phyloP scores from a whole-genome alignment of 257 asterid genomes.

The Anisodus acutangulus region DNA sequence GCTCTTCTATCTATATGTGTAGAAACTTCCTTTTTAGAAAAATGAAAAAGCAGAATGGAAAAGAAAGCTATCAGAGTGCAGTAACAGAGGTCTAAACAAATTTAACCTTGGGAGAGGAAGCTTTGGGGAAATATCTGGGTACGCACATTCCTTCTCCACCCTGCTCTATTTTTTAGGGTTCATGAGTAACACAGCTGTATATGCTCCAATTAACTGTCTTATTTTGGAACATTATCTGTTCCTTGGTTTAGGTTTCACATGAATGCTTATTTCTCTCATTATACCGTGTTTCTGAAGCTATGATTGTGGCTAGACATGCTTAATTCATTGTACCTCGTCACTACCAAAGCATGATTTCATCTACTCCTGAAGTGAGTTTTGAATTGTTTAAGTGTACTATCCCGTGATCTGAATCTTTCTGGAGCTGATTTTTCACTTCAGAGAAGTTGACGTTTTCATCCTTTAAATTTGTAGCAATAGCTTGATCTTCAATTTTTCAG shows the following conservation, averaged over 20 bases:
- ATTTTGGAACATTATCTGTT: background rate
- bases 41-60: slow-evolving; percentile 22
- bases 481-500: background rate
- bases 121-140: slow-evolving; percentile 23
- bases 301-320: slow-evolving; percentile 18
- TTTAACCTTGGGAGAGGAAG: slow-evolving; percentile 26
- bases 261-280: background rate
- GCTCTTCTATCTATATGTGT: slow-evolving; percentile 14
- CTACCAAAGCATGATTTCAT: slow-evolving; percentile 14
- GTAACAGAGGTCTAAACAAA: slow-evolving; percentile 25
- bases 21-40: slow-evolving; percentile 24
- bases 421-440: slow-evolving; percentile 11
- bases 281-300: slow-evolving; percentile 20
- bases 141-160: slow-evolving; percentile 13
- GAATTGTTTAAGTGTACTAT: background rate
- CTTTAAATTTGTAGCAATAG: background rate
- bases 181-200: background rate
- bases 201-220: slow-evolving; percentile 14
- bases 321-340: background rate
- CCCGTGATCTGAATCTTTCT: background rate
- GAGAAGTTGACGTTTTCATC: background rate
- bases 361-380: background rate
- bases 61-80: slow-evolving; percentile 19
- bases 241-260: slow-evolving; percentile 21
- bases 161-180: slow-evolving; percentile 7